Conservation (phyloP, 139 green algal genomes). For the Closterium sp. region DNA sequence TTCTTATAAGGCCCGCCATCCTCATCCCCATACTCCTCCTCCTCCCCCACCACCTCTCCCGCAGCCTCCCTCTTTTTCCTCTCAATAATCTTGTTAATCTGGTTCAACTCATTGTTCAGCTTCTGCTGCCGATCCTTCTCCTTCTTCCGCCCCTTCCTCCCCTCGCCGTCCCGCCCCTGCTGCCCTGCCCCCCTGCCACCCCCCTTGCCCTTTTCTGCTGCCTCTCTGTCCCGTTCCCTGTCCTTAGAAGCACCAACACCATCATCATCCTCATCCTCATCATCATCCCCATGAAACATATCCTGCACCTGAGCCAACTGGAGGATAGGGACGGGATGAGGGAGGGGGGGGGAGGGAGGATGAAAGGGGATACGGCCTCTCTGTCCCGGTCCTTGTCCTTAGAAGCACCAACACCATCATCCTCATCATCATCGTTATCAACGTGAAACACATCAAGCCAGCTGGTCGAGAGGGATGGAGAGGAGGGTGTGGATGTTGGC, state of each 20-base stretch:
- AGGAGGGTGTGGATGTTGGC: too few relatives aligned
- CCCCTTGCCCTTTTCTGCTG: neutral
- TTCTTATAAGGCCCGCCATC: too few relatives aligned
- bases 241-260: neutral
- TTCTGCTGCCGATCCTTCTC: slow-evolving; percentile 62
- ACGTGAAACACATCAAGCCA: too few relatives aligned
- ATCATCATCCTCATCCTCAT: neutral
- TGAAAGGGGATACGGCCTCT: too few relatives aligned
- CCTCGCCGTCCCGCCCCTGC: slow-evolving; percentile 48
- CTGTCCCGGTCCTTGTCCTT: too few relatives aligned
- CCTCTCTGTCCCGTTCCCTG: neutral
- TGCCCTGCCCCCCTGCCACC: neutral
- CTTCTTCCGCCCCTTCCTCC: slow-evolving; percentile 60
- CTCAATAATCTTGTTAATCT: slow-evolving; percentile 70
- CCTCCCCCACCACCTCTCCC: neutral
- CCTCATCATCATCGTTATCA: too few relatives aligned
- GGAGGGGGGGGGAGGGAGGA: too few relatives aligned
- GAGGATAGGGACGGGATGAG: too few relatives aligned
- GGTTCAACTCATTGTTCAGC: slow-evolving; percentile 67
- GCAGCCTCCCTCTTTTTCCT: slow-evolving; percentile 65
- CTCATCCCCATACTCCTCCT: too few relatives aligned
- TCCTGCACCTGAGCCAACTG: neutral
- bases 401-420: too few relatives aligned
- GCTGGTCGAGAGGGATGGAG: too few relatives aligned
- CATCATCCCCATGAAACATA: neutral